phyloP scores from a whole-genome alignment of 805 yeast genomes.

The Sugiyamaella lignohabitans region DNA sequence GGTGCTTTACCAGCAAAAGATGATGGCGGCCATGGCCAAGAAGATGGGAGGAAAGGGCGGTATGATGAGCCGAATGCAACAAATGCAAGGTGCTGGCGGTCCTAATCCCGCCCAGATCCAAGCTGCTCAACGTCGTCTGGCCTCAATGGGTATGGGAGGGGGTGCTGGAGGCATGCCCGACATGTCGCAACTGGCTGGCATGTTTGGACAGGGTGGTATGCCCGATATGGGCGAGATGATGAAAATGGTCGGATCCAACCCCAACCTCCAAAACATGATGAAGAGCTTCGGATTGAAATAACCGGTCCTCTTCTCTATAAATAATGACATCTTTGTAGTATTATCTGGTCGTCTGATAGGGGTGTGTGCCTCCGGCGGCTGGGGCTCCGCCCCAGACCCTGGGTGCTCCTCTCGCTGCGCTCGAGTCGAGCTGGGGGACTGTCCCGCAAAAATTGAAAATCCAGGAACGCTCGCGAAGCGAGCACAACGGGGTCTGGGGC shows the following conservation, averaged over 20 bases:
- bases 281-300: constrained; percentile 38
- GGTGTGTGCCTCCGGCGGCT: neutral
- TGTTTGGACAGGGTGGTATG: constrained; percentile 59
- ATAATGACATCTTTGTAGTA: no score
- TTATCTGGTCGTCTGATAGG: no score
- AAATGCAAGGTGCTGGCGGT: constrained; percentile 31
- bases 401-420: no score
- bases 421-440: no score
- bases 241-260: constrained; percentile 49
- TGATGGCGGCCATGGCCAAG: constrained; percentile 92
- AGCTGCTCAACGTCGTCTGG: constrained; percentile 42
- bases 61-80: constrained; percentile 41
- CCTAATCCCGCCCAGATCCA: constrained; percentile 36
- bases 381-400: neutral
- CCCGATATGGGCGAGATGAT: constrained; percentile 62
- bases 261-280: constrained; percentile 44
- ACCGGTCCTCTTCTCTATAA: no score
- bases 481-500: no score
- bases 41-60: constrained; percentile 50
- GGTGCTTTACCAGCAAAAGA: constrained; percentile 81
- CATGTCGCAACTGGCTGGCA: constrained; percentile 40
- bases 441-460: no score
- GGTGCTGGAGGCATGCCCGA: constrained; percentile 60
- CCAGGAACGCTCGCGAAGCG: no score
- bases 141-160: constrained; percentile 44